These are phyloP conservation scores for Ustilago curta DNA, from an alignment of 1,284 basidiomycete genomes.

Conservation along the genomic window DNA sequence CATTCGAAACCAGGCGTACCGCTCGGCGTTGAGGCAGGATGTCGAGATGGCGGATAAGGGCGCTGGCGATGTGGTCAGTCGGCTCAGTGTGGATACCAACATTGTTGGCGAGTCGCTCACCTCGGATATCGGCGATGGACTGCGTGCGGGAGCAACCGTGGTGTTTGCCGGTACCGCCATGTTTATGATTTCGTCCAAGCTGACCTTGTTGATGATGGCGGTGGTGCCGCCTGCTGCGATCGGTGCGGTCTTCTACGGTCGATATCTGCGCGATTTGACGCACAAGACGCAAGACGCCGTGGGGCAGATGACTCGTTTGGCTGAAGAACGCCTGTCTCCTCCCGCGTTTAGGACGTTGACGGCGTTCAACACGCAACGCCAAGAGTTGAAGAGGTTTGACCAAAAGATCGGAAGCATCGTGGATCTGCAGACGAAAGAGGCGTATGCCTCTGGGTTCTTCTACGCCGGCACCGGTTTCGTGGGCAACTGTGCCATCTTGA, in stretches of 20 bases:
- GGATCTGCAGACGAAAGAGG: slow-evolving; percentile 84
- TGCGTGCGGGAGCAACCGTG: slow-evolving; percentile 62
- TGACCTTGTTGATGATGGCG: slow-evolving; percentile 91
- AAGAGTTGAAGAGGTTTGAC: slow-evolving; percentile 76
- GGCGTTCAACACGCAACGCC: slow-evolving; percentile 81
- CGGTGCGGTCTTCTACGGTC: slow-evolving; percentile 94
- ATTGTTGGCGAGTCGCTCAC: slow-evolving; percentile 91
- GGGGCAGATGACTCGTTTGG: slow-evolving; percentile 88
- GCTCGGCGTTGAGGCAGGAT: slow-evolving; percentile 85
- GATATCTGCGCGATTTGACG: slow-evolving; percentile 90
- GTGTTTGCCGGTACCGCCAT: slow-evolving; percentile 83
- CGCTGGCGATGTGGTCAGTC: slow-evolving; percentile 91
- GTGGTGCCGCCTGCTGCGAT: slow-evolving; percentile 95
- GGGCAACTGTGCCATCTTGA: slow-evolving; percentile 91
- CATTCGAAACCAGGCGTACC: slow-evolving; percentile 84
- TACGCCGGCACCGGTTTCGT: slow-evolving; percentile 89
- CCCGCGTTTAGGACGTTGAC: slow-evolving; percentile 88
- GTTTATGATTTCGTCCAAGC: slow-evolving; percentile 90
- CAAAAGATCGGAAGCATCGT: slow-evolving; percentile 78
- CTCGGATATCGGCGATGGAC: slow-evolving; percentile 60
- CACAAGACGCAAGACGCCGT: slow-evolving; percentile 93
- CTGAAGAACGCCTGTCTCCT: slow-evolving; percentile 86
- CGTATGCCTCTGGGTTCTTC: slow-evolving; percentile 89
- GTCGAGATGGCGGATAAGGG: slow-evolving; percentile 83
- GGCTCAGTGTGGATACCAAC: slow-evolving; percentile 90